Percentiles rank a stretch among this genome's conserved stretches.
phyloP scores from a whole-genome alignment of 768 basidiomycete species.

The Sarcomyxa edulis region DNA sequence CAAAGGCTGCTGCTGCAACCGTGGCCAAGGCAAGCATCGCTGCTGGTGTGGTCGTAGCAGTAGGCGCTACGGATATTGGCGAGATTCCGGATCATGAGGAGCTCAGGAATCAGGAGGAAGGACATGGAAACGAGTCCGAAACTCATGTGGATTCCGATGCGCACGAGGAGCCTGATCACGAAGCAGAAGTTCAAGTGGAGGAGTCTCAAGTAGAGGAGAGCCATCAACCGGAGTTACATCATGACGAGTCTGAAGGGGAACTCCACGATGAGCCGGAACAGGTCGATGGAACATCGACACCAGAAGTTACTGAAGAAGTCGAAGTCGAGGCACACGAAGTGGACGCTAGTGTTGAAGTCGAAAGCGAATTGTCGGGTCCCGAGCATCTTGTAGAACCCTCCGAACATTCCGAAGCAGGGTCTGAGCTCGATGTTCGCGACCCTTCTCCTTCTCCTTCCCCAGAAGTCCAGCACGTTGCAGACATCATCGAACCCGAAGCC shows the following conservation, averaged over 20 bases:
- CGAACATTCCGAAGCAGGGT: too few relatives aligned
- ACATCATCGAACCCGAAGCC: constrained; percentile 12
- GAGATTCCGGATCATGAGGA: constrained; percentile 1
- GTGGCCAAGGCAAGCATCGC: constrained; percentile 12
- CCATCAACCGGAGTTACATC: neutral
- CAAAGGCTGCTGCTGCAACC: constrained; percentile 14
- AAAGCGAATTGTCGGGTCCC: constrained; percentile 4
- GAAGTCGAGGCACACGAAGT: neutral
- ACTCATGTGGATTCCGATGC: neutral
- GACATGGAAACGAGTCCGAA: neutral
- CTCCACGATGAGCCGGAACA: neutral
- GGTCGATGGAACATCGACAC: neutral
- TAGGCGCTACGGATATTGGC: constrained; percentile 9
- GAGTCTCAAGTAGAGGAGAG: constrained; percentile 1
- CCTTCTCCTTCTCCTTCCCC: constrained; percentile 5
- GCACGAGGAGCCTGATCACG: constrained; percentile 3
- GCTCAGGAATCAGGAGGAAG: neutral
- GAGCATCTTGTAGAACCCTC: neutral
- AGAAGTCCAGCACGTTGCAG: constrained; percentile 1
- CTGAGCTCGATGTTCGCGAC: constrained; percentile 5
- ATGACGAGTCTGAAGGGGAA: neutral
- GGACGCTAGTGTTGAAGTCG: constrained; percentile 1
- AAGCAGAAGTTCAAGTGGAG: neutral
- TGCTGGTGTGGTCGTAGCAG: constrained; percentile 16
- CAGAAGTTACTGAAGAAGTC: constrained; percentile 4